Percentiles rank a stretch among this genome's conserved stretches.
Conservation (phyloP, 768 basidiomycete species). For the Termitomyces sp. region DNA sequence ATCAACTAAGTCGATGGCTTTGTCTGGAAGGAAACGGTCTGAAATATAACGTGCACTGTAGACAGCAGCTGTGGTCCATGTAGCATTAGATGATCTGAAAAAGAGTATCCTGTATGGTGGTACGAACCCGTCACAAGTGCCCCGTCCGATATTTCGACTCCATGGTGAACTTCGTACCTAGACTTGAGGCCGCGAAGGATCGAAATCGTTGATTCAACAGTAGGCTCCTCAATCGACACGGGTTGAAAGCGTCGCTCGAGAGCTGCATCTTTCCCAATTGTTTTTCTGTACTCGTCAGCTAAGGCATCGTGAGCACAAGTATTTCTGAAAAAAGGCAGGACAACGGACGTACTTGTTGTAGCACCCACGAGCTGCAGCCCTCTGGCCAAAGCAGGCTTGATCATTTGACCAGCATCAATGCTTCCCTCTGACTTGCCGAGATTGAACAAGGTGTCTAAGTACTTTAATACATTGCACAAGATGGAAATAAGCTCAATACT, state of each 20-base stretch:
- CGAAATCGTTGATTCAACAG: constrained; percentile 77
- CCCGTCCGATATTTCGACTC: constrained; percentile 85
- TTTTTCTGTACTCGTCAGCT: constrained; percentile 89
- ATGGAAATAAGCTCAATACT: constrained; percentile 25
- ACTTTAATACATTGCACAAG: neutral
- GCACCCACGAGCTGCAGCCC: constrained; percentile 88
- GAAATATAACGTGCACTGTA: constrained; percentile 84
- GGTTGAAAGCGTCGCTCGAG: constrained; percentile 91
- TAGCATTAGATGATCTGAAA: neutral
- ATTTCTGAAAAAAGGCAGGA: neutral
- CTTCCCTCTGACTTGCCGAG: constrained; percentile 90
- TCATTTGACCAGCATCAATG: constrained; percentile 91
- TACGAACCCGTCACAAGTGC: constrained; percentile 77
- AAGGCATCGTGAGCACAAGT: neutral
- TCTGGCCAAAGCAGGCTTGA: constrained; percentile 84
- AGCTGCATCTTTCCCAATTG: constrained; percentile 88
- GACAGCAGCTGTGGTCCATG: constrained; percentile 55
- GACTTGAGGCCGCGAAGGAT: constrained; percentile 85
- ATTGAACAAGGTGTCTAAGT: constrained; percentile 71
- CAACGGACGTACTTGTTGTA: constrained; percentile 68
- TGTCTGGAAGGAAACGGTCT: constrained; percentile 85
- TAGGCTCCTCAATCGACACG: constrained; percentile 83
- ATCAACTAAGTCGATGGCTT: constrained; percentile 89
- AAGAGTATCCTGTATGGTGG: neutral
- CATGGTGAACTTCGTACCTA: constrained; percentile 88